Conservation (phyloP, 2,329 filamentous ascomycete genomes). For the Bipolaris zeicola region DNA sequence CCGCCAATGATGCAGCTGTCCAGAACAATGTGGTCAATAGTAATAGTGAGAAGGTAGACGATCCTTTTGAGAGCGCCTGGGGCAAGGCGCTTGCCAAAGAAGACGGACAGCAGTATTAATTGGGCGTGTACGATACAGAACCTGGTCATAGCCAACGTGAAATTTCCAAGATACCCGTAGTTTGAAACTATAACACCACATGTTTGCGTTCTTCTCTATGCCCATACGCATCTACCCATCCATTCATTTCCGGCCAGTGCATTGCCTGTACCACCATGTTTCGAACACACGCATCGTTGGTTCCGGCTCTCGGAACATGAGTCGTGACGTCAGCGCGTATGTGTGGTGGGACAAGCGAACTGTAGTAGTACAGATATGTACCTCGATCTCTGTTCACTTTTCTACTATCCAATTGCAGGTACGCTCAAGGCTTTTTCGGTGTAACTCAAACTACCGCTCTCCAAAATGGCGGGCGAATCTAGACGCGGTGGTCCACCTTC, state of each 20-base stretch:
- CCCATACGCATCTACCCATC: neutral
- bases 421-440: neutral
- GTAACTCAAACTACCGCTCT: neutral
- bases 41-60: slow-evolving; percentile 48
- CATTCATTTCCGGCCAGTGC: neutral
- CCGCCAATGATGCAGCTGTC: slow-evolving; percentile 61
- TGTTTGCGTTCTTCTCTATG: neutral
- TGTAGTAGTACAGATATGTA: neutral
- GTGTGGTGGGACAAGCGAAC: slow-evolving; percentile 2
- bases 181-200: slow-evolving; percentile 14
- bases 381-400: neutral
- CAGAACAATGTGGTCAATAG: slow-evolving; percentile 53
- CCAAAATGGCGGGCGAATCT: slow-evolving; percentile 17
- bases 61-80: slow-evolving; percentile 71
- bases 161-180: slow-evolving; percentile 26
- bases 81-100: slow-evolving; percentile 63
- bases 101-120: slow-evolving; percentile 37
- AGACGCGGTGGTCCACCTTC: neutral
- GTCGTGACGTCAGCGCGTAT: slow-evolving; percentile 30
- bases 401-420: neutral
- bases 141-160: slow-evolving; percentile 3
- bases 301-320: slow-evolving; percentile 17
- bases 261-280: neutral
- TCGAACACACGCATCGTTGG: neutral
- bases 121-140: slow-evolving; percentile 7